A percentile compares a stretch with the other conserved stretches of the same genome.
Conservation (phyloP, 2,329 filamentous ascomycete species). For the Byssothecium circinans region DNA sequence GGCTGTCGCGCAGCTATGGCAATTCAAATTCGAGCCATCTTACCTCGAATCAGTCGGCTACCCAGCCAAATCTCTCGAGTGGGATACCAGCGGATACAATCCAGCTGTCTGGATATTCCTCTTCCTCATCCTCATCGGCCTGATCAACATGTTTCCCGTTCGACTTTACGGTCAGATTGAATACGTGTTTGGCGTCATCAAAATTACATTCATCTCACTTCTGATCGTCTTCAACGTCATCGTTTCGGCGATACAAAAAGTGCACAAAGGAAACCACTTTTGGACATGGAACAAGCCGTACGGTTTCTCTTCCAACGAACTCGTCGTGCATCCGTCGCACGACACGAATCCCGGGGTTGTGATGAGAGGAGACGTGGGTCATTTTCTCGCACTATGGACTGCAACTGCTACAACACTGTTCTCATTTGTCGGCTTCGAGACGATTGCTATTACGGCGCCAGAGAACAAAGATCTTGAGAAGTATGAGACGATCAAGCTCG, state of each 20-base stretch:
- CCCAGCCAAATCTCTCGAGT: slow-evolving; percentile 58
- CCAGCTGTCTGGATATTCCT: slow-evolving; percentile 69
- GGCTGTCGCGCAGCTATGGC: slow-evolving; percentile 46
- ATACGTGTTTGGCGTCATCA: slow-evolving; percentile 81
- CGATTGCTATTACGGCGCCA: slow-evolving; percentile 48
- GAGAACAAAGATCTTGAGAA: slow-evolving; percentile 47
- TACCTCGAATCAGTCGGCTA: slow-evolving; percentile 38
- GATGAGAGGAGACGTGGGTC: slow-evolving; percentile 33
- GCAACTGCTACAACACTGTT: slow-evolving; percentile 48
- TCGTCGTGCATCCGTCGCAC: slow-evolving; percentile 28
- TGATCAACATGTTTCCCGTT: slow-evolving; percentile 85
- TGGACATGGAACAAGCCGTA: slow-evolving; percentile 42
- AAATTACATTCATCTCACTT: slow-evolving; percentile 61
- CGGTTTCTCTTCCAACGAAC: slow-evolving; percentile 30
- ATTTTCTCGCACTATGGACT: slow-evolving; percentile 47
- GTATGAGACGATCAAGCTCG: slow-evolving; percentile 50
- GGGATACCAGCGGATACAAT: slow-evolving; percentile 65
- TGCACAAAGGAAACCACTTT: slow-evolving; percentile 26
- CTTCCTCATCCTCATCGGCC: slow-evolving; percentile 73
- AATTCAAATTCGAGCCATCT: slow-evolving; percentile 42
- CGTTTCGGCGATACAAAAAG: slow-evolving; percentile 34
- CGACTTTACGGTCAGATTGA: slow-evolving; percentile 85
- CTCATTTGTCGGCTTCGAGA: slow-evolving; percentile 49
- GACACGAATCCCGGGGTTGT: slow-evolving; percentile 23
- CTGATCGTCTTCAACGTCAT: slow-evolving; percentile 50